phyloP scores from a whole-genome alignment of 2,329 filamentous ascomycete genomes.

The Lachnellula cervina region DNA sequence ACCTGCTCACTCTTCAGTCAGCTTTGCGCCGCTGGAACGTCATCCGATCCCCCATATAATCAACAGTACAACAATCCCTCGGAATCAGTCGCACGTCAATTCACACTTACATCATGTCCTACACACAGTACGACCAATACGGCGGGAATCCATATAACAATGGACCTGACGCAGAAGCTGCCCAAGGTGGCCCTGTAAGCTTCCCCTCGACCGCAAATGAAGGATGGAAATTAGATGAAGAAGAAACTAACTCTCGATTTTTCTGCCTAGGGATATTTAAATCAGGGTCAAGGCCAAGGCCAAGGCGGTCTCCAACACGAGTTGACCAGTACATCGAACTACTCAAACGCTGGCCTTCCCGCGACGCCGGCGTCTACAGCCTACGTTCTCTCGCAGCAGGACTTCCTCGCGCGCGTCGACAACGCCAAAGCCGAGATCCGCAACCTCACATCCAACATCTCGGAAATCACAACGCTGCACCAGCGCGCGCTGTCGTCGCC shows the following conservation, averaged over 20 bases:
- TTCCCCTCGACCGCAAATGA: background rate
- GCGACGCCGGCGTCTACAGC: slow-evolving; percentile 24
- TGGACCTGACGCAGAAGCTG: slow-evolving; percentile 38
- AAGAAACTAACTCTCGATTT: background rate
- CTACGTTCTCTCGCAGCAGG: slow-evolving; percentile 52
- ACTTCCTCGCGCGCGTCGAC: slow-evolving; percentile 65
- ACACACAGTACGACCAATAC: slow-evolving; percentile 53
- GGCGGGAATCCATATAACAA: slow-evolving; percentile 57
- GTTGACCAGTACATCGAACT: slow-evolving; percentile 24
- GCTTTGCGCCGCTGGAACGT: background rate
- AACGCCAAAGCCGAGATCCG: slow-evolving; percentile 64
- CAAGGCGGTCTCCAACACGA: slow-evolving; percentile 21
- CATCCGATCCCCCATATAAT: background rate
- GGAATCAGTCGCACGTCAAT: slow-evolving; percentile 20
- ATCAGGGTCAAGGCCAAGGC: slow-evolving; percentile 1
- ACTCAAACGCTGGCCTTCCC: slow-evolving; percentile 24
- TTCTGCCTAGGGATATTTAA: slow-evolving; percentile 13
- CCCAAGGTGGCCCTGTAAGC: slow-evolving; percentile 27
- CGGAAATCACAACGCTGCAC: slow-evolving; percentile 64
- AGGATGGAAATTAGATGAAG: slow-evolving; percentile 3
- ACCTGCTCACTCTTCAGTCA: too few relatives aligned
- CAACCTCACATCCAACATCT: slow-evolving; percentile 60
- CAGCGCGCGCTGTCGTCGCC: slow-evolving; percentile 65
- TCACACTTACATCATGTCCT: slow-evolving; percentile 49
- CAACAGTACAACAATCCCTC: too few relatives aligned